Conservation (phyloP, 2,329 filamentous ascomycete species). For the Endothia cerciana region DNA sequence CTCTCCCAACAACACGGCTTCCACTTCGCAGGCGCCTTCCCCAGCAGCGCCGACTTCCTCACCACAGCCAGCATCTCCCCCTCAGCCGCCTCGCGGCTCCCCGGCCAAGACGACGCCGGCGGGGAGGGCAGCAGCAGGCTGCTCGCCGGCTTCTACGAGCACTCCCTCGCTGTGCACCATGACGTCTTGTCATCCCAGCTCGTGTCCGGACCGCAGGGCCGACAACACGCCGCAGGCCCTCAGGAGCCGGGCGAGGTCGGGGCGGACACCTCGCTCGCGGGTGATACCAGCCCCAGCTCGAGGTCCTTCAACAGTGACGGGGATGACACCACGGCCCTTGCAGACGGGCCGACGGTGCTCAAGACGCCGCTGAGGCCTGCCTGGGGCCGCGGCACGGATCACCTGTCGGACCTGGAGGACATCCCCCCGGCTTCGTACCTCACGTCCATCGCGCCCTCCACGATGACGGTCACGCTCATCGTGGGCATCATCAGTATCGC, state of each 20-base stretch:
- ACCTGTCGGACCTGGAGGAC: conserved; percentile 67
- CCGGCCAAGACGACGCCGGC: conserved; percentile 4
- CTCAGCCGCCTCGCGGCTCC: conserved; percentile 30
- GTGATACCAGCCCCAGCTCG: conserved; percentile 33
- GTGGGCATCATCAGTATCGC: conserved; percentile 76
- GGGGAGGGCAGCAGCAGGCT: conserved; percentile 31
- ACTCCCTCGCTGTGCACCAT: conserved; percentile 74
- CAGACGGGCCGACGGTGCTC: conserved; percentile 30
- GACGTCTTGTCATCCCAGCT: conserved; percentile 67
- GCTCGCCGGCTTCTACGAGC: conserved; percentile 73
- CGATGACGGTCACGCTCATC: conserved; percentile 81
- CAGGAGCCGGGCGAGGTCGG: conserved; percentile 25
- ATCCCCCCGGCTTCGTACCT: conserved; percentile 72
- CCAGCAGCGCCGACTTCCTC: conserved; percentile 51
- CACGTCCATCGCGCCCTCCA: conserved; percentile 72
- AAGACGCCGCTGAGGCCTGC: conserved; percentile 30
- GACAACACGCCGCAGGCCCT: conserved; percentile 28
- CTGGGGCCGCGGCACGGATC: conserved; percentile 38
- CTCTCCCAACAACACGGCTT: conserved; percentile 55
- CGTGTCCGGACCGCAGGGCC: conserved; percentile 32
- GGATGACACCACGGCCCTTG: conserved; percentile 35
- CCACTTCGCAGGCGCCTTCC: conserved; percentile 34
- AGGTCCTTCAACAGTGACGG: neutral
- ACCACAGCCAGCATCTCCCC: conserved; percentile 47
- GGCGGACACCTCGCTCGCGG: conserved; percentile 43